phyloP scores from a whole-genome alignment of 2,329 filamentous ascomycete species.

The Sphaerulina vaccinii region DNA sequence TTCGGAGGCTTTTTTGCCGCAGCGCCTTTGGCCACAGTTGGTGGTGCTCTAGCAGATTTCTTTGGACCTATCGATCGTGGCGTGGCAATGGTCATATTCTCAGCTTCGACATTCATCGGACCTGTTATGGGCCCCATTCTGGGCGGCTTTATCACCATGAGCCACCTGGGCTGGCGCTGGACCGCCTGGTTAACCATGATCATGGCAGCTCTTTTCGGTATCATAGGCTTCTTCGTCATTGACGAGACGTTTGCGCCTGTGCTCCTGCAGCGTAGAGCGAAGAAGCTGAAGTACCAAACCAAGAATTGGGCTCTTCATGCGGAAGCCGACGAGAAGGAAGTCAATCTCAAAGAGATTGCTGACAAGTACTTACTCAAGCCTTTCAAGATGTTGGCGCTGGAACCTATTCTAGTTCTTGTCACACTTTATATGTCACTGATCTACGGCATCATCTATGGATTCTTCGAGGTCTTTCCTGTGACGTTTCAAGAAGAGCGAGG shows the following conservation, averaged over 20 bases:
- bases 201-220: slow-evolving; percentile 45
- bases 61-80: slow-evolving; percentile 31
- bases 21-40: slow-evolving; percentile 50
- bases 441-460: slow-evolving; percentile 34
- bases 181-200: slow-evolving; percentile 36
- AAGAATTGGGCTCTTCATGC: slow-evolving; percentile 31
- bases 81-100: slow-evolving; percentile 29
- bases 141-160: slow-evolving; percentile 32
- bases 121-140: slow-evolving; percentile 29
- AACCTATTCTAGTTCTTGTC: slow-evolving; percentile 54
- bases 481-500: slow-evolving; percentile 30
- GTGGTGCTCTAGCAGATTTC: slow-evolving; percentile 31
- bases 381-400: slow-evolving; percentile 27
- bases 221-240: slow-evolving; percentile 47
- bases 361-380: slow-evolving; percentile 57
- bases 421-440: slow-evolving; percentile 37
- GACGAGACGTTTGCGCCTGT: slow-evolving; percentile 51
- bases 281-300: slow-evolving; percentile 56
- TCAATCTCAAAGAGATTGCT: slow-evolving; percentile 46
- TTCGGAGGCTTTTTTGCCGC: slow-evolving; percentile 56
- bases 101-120: slow-evolving; percentile 30
- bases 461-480: slow-evolving; percentile 35
- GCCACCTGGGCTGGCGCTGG: slow-evolving; percentile 34
- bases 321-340: slow-evolving; percentile 43
- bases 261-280: slow-evolving; percentile 49